Base-by-base conservation (phyloP, 192 early-diverging fungal genomes). In the Helicostylum pulchrum region DNA sequence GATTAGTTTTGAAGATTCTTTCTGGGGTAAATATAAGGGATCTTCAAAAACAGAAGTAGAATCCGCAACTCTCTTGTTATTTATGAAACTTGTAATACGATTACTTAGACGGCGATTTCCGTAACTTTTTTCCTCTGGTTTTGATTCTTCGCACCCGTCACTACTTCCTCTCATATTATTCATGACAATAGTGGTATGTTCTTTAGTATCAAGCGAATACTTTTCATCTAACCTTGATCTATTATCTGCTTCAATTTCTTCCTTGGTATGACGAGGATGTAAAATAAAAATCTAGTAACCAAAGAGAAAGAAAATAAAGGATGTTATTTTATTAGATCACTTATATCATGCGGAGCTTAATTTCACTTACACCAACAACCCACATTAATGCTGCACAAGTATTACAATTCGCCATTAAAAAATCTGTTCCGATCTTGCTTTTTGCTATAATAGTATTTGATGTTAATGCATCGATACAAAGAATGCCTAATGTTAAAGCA, bases 391-490 rank as follows among this genome's bases (percentile, higher is more conserved):
- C 43, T 9, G 57, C 30, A 21, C 39, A 17, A 32, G 58, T 21
- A 39, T 68, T 61, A 60, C 59, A 45, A 21, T 68, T 68, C 21
- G 47, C 59, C 42, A 68, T 61, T 15, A 68, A 50, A 23, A 68
- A 53, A 23, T 68, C 66, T 53, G 49, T 19, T 17, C 58, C 66
- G 39, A 68, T 61, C 17, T 68, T 68, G 58, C 52, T 68, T 2
- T 49, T 36, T 34, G 61, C 61, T 2, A 68, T 53, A 19, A 17
- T 31, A 2, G 15, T 53, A 21, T 36, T 36, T 30, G 56, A 17
- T 5, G 66, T 68, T 46, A 68, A 61, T 50, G 64, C 70, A 55
- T 72, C 70, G 17, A 53, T 59, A 49, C 70, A 65, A 14, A 72
- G 52, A 15, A 58, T 66, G 19, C 59, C 23, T 5, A 72, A 47